A percentile compares a stretch with the other conserved stretches of the same genome.
Conservation (phyloP, 345 rosid genomes). For the Populus pruinosa region DNA sequence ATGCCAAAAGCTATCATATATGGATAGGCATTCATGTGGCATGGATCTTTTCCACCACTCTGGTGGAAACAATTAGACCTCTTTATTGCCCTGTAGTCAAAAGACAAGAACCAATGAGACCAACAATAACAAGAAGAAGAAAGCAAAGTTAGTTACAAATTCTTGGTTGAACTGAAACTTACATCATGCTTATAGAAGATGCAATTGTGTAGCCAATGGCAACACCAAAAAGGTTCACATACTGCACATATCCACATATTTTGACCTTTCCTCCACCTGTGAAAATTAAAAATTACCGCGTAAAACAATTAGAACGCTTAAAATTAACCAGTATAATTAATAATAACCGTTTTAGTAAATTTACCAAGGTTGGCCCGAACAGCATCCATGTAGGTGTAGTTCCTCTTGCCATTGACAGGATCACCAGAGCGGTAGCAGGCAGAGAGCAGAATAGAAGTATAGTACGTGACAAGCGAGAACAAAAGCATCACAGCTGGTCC, state of each 20-base stretch:
- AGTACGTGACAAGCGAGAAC: slow-evolving; percentile 70
- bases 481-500: slow-evolving; percentile 62
- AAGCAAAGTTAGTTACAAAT: neutral
- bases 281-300: neutral
- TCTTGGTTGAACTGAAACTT: neutral
- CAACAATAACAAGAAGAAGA: neutral
- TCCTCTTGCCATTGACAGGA: slow-evolving; percentile 53
- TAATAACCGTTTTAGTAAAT: neutral
- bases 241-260: slow-evolving; percentile 66
- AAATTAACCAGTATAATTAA: neutral
- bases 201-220: slow-evolving; percentile 80
- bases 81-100: slow-evolving; percentile 54
- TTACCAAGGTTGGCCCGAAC: slow-evolving; percentile 61
- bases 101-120: neutral
- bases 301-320: neutral
- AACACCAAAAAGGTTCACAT: slow-evolving; percentile 62
- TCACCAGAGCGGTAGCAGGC: slow-evolving; percentile 70
- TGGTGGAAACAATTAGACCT: slow-evolving; percentile 55
- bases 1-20: slow-evolving; percentile 75
- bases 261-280: slow-evolving; percentile 67
- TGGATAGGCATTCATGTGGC: slow-evolving; percentile 50
- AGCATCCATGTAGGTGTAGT: slow-evolving; percentile 76
- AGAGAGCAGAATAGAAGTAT: slow-evolving; percentile 56
- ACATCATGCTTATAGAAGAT: slow-evolving; percentile 80
- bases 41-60: slow-evolving; percentile 39